These are phyloP conservation scores for Patellifolia procumbens DNA, from an alignment of 179 eudicot species.

Conservation along the genomic window DNA sequence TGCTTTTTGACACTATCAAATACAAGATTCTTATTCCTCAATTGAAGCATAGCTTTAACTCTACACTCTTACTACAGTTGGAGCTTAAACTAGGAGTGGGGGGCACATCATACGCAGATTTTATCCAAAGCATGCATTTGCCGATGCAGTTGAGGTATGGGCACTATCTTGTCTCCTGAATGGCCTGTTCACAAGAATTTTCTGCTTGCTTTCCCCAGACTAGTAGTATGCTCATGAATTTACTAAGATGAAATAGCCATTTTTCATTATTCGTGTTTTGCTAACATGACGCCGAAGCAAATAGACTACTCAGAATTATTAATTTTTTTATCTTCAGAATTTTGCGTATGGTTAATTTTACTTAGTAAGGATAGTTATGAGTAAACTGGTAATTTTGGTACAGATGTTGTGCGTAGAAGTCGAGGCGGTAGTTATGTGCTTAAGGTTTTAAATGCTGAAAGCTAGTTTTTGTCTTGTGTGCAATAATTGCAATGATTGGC, in stretches of 20 bases:
- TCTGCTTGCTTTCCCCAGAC: not conserved
- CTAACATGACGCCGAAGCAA: no score
- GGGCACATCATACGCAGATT: constrained; percentile 86
- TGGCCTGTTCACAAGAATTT: not conserved
- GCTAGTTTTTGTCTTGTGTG: no score
- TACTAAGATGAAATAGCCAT: not conserved
- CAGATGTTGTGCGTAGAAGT: no score
- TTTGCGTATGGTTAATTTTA: no score
- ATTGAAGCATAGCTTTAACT: constrained; percentile 1
- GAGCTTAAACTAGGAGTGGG: constrained; percentile 90
- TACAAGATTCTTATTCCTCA: not conserved
- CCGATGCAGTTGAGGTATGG: constrained; percentile 88
- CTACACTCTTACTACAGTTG: constrained; percentile 42
- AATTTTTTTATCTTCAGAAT: no score
- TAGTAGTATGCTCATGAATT: not conserved
- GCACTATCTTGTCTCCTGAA: constrained; percentile 6
- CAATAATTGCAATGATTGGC: no score
- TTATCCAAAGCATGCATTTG: constrained; percentile 76
- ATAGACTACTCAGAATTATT: no score
- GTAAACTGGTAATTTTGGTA: no score
- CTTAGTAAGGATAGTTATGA: no score
- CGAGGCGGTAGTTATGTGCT: no score
- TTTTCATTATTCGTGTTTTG: not conserved
- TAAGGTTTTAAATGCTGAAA: no score
- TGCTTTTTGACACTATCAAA: not conserved